Base-by-base conservation (phyloP, 2,329 filamentous ascomycete genomes). In the Penicillium brevicompactum region DNA sequence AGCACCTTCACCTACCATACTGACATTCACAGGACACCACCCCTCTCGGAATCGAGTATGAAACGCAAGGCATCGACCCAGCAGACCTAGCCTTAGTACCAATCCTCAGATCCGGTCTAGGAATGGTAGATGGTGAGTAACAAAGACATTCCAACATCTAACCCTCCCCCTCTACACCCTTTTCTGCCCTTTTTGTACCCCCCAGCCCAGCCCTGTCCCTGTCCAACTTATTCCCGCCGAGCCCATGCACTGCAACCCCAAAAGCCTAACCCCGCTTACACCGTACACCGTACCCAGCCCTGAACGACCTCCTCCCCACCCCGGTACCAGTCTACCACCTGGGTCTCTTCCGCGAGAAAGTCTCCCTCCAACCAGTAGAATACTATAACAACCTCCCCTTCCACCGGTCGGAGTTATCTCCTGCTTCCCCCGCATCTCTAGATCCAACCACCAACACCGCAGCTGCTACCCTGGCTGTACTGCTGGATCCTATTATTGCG, bases 361-460 rank as follows among this genome's bases (percentile, higher is more conserved):
- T 85, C 50, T 92, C 90, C 32, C 87, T 96, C 50, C 86, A 91
- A 66, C 92, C 93, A 3, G 92, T 97, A 55, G 92, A 97, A 77
- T 97, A 97, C 83, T 97, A 97, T 84, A 97, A 97, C 82, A 97
- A 97, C 75, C 87, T 97, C 16, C 92, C 92, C 34, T 66, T 88
- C 90, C 76, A 80, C 38, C 79, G 65, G 52, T 70, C 59, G 37
- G 58, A 67, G 16, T 60, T 66, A 6, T 60, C 64, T 0, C 50
- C 59, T 46, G 59, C 70, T 47, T 62, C 74, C 30, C 57, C 68
- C 43, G 63, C 71, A 38, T 51, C 64, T 16, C 44, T 61, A 40
- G 43, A 58, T 38, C 54, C 55, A 6, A 60, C 61, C 30, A 49
- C 62, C 44, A 77, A 77, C 59, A 70, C 75, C 32, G 70, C 76